Base-by-base conservation (phyloP, 169 alveolate species). In the Babesia gibsoni region DNA sequence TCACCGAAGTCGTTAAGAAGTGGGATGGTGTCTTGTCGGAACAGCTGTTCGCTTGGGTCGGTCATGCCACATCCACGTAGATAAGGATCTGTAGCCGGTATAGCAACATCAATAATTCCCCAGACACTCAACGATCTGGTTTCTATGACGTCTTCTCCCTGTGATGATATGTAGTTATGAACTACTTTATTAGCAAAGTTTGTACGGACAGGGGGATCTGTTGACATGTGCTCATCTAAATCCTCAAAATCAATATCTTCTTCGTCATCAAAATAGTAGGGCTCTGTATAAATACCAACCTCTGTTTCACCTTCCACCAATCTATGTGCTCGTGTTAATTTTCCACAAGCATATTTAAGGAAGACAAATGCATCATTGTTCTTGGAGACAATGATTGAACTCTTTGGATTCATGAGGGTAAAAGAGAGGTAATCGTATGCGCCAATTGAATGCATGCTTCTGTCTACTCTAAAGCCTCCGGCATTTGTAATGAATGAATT, bases 61-160 rank as follows among this genome's bases (percentile, higher is more conserved):
- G 61, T 49, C 22, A 59, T 35, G 22, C 83, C 83, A 23, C 83
- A 72, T 16, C 83, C 83, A 4, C 35, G 67, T 1, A 72, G 67
- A 39, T 66, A 72, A 8, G 83, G 83, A 65, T 72, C 69, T 3
- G 83, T 72, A 12, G 58, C 49, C 25, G 64, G 59, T 7, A 72
- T 7, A 6, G 6, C 14, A 3, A 72, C 33, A 18, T 64, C 50
- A 4, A 30, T 41, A 4, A 72, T 18, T 8, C 49, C 73, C 83
- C 72, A 58, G 16, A 72, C 16, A 16, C 37, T 67, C 83, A n/a
- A n/a, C n/a, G n/a, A n/a, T n/a, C n/a, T n/a, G n/a, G n/a, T n/a
- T n/a, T n/a, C n/a, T n/a, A n/a, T n/a, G n/a, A n/a, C n/a, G n/a
- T n/a, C n/a, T n/a, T n/a, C n/a, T n/a, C n/a, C n/a, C n/a, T n/a